phyloP scores from a whole-genome alignment of 495 filamentous ascomycete genomes.

The Terfezia claveryi region DNA sequence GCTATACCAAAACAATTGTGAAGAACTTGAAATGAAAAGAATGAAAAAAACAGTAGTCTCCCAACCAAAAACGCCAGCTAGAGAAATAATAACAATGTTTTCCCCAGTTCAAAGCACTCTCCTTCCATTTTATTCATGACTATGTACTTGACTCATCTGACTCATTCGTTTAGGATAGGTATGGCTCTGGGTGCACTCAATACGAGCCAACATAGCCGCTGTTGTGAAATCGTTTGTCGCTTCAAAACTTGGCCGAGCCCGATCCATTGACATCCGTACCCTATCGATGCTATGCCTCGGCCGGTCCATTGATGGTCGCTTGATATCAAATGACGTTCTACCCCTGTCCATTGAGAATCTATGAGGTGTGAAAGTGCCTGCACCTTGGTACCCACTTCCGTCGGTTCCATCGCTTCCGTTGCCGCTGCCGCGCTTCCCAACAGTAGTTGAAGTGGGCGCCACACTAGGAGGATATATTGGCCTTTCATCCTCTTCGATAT shows the following conservation, averaged over 20 bases:
- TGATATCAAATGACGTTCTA: background rate
- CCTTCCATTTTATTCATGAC: constrained; percentile 4
- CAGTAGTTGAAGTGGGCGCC: constrained; percentile 50
- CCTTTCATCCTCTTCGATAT: constrained; percentile 50
- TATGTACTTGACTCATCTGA: constrained; percentile 2
- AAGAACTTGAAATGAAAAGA: constrained; percentile 8
- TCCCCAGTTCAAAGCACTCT: background rate
- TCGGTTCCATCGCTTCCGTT: constrained; percentile 89
- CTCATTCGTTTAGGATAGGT: constrained; percentile 14
- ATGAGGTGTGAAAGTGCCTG: constrained; percentile 24
- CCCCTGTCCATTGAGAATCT: constrained; percentile 21
- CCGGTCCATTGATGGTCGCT: constrained; percentile 21
- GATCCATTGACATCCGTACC: constrained; percentile 51
- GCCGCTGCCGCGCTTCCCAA: constrained; percentile 55
- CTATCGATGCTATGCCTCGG: constrained; percentile 56
- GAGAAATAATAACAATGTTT: constrained; percentile 15
- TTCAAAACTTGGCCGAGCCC: constrained; percentile 58
- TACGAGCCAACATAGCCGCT: constrained; percentile 55
- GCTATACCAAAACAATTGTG: constrained; percentile 16
- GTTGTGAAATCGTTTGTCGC: constrained; percentile 74
- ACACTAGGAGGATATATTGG: constrained; percentile 83
- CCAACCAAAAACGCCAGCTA: constrained; percentile 17
- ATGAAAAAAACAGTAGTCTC: constrained; percentile 22
- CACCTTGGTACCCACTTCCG: constrained; percentile 42
- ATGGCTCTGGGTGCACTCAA: constrained; percentile 44